A percentile compares a stretch with the other conserved stretches of the same genome.
Evolutionary conservation across 768 basidiomycete species (phyloP).

Genomic region (Trametes maxima): DNA sequence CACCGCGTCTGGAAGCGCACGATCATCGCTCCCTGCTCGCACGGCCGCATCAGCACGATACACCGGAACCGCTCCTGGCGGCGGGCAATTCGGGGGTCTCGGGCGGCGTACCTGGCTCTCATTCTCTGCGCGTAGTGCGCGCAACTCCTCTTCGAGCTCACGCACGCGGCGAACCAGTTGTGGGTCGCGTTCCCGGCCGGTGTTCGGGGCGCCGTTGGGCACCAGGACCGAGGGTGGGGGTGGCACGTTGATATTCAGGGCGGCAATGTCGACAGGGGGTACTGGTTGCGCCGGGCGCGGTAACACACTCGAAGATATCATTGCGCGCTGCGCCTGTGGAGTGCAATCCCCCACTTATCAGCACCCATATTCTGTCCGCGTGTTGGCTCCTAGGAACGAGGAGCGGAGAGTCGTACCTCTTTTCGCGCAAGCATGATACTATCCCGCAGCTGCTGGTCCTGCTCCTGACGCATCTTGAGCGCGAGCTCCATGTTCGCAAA

Average conservation of each 20-base stretch:
- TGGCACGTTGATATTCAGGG: constrained; percentile 60
- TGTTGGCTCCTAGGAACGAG: not conserved
- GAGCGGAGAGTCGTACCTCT: constrained; percentile 49
- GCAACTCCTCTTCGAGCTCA: constrained; percentile 81
- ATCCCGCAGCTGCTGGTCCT: constrained; percentile 77
- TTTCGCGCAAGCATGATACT: constrained; percentile 73
- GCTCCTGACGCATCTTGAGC: constrained; percentile 72
- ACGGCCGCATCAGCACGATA: constrained; percentile 7
- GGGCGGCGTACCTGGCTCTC: constrained; percentile 71
- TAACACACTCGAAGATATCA: constrained; percentile 66
- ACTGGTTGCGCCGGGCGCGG: constrained; percentile 37
- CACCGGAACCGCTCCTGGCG: not conserved
- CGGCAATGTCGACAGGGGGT: constrained; percentile 52
- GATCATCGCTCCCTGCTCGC: constrained; percentile 75
- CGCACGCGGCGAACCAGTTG: constrained; percentile 54
- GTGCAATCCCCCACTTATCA: not conserved
- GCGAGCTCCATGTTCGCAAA: constrained; percentile 63
- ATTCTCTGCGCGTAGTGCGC: constrained; percentile 64
- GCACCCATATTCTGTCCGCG: too few species aligned
- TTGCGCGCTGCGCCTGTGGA: constrained; percentile 73
- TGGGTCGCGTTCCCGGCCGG: constrained; percentile 56
- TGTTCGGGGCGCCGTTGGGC: constrained; percentile 50
- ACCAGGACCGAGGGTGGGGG: constrained; percentile 45
- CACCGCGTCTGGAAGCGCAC: constrained; percentile 82
- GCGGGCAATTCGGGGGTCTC: not conserved